Evolutionary conservation across 1,284 basidiomycete species (phyloP).

Genomic region (Apiotrichum domesticum): DNA sequence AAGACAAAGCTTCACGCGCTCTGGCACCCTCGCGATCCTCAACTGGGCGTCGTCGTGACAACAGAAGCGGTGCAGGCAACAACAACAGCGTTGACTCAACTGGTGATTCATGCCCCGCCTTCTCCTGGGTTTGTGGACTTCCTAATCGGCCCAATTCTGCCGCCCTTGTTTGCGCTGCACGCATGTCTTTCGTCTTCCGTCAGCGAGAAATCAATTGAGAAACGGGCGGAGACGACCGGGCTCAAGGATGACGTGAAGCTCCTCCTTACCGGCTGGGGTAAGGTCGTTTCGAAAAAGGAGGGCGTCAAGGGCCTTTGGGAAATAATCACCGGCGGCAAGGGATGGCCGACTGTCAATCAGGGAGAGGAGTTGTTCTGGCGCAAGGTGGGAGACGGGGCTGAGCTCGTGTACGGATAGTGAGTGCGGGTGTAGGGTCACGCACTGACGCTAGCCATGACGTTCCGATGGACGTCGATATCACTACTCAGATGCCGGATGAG

Average conservation of each 20-base stretch:
- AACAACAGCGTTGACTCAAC: conserved; percentile 33
- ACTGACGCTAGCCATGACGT: not conserved
- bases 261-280: conserved; percentile 66
- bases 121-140: conserved; percentile 60
- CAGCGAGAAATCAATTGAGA: conserved; percentile 6
- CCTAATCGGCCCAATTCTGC: conserved; percentile 62
- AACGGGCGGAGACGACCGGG: conserved; percentile 50
- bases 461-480: conserved; percentile 22
- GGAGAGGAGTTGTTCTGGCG: conserved; percentile 28
- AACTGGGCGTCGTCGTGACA: not conserved
- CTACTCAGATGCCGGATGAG: conserved; percentile 51
- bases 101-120: conserved; percentile 61
- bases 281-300: conserved; percentile 55
- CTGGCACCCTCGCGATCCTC: conserved; percentile 21
- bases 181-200: conserved; percentile 51
- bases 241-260: conserved; percentile 50
- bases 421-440: not conserved
- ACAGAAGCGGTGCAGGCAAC: conserved; percentile 1
- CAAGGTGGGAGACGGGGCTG: conserved; percentile 9
- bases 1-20: conserved; percentile 47
- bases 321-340: conserved; percentile 55
- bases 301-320: conserved; percentile 58
- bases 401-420: conserved; percentile 10
- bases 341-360: conserved; percentile 22
- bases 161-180: conserved; percentile 61